These are phyloP conservation scores for Phallus indusiatus DNA, from an alignment of 768 basidiomycete genomes.

Conservation along the genomic window DNA sequence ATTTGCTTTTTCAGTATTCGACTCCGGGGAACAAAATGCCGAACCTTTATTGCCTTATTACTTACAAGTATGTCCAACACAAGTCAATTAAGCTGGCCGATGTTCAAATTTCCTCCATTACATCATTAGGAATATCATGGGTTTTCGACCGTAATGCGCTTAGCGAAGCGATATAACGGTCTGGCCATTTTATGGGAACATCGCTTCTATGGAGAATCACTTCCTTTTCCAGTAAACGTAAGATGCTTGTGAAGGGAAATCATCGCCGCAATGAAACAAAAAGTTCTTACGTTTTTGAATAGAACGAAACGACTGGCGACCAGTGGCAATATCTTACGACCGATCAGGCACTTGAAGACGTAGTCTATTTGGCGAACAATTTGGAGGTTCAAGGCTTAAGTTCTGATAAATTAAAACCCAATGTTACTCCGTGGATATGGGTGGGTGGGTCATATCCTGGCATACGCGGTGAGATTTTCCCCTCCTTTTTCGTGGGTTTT, in stretches of 20 bases:
- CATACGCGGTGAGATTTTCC: constrained; percentile 18
- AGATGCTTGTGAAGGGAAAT: neutral
- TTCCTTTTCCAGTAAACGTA: constrained; percentile 39
- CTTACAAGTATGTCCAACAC: constrained; percentile 24
- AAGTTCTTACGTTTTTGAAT: neutral
- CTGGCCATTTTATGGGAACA: constrained; percentile 44
- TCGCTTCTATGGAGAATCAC: constrained; percentile 38
- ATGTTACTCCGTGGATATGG: constrained; percentile 36
- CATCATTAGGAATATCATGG: constrained; percentile 35
- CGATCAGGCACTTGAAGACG: constrained; percentile 41
- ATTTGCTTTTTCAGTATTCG: constrained; percentile 30
- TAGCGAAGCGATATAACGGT: constrained; percentile 37
- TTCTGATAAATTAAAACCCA: constrained; percentile 29
- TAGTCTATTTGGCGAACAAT: constrained; percentile 38
- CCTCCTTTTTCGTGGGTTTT: neutral
- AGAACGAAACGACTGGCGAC: constrained; percentile 36
- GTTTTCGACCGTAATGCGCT: constrained; percentile 36
- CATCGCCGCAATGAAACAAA: neutral
- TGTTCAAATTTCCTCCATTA: neutral
- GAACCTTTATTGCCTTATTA: constrained; percentile 40
- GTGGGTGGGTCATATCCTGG: constrained; percentile 44
- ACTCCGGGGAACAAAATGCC: constrained; percentile 42
- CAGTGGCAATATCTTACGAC: constrained; percentile 41
- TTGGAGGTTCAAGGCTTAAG: constrained; percentile 19
- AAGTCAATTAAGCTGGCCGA: neutral